A percentile compares a stretch with the other conserved stretches of the same genome.
Evolutionary conservation across 2,329 filamentous ascomycete species (phyloP).

Genomic region (Diaporthe destruens): DNA sequence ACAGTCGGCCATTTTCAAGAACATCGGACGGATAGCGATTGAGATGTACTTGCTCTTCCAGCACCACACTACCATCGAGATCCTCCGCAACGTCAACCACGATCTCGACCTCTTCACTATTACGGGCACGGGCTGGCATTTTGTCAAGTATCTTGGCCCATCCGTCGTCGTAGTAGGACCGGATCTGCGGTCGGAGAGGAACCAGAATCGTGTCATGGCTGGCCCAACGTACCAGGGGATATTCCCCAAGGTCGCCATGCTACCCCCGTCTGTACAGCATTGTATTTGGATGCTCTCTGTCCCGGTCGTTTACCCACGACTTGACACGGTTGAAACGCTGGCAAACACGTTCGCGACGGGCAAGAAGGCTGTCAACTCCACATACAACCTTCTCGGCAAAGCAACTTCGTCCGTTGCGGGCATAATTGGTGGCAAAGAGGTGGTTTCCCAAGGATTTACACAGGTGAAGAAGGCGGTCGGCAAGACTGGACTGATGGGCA

Average conservation of each 20-base stretch:
- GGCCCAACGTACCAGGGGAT: slow-evolving; percentile 97
- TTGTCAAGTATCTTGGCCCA: slow-evolving; percentile 95
- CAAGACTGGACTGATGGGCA: slow-evolving; percentile 95
- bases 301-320: slow-evolving; percentile 88
- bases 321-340: slow-evolving; percentile 92
- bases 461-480: slow-evolving; percentile 97
- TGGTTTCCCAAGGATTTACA: slow-evolving; percentile 92
- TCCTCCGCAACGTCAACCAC: slow-evolving; percentile 87
- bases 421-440: slow-evolving; percentile 93
- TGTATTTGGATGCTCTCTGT: slow-evolving; percentile 97
- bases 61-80: slow-evolving; percentile 95
- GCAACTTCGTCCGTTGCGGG: slow-evolving; percentile 95
- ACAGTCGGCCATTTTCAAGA: slow-evolving; percentile 96
- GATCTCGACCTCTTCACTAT: slow-evolving; percentile 96
- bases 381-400: slow-evolving; percentile 95
- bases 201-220: slow-evolving; percentile 90
- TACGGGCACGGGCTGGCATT: slow-evolving; percentile 98
- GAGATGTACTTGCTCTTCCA: slow-evolving; percentile 99
- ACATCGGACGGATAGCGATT: slow-evolving; percentile 93
- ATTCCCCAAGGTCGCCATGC: slow-evolving; percentile 92
- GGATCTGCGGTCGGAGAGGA: slow-evolving; percentile 92
- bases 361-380: slow-evolving; percentile 96
- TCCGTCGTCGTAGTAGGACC: slow-evolving; percentile 90
- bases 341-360: slow-evolving; percentile 92
- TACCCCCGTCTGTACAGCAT: slow-evolving; percentile 94